phyloP scores from a whole-genome alignment of 768 basidiomycete genomes.

The Termitomyces eurrhizus region DNA sequence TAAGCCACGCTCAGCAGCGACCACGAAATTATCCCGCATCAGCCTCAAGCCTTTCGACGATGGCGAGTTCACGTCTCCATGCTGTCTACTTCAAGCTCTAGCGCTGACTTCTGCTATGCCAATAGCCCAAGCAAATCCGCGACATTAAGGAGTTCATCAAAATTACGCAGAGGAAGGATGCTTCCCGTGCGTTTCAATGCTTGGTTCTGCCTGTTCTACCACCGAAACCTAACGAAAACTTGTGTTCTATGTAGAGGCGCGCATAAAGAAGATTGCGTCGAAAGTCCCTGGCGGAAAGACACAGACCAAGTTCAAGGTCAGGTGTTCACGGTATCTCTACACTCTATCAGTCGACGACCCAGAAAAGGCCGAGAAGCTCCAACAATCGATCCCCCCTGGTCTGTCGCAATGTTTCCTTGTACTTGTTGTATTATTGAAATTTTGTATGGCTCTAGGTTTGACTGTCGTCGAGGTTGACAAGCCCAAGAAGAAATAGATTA shows the following conservation, averaged over 20 bases:
- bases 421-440: not conserved
- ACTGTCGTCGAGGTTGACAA: slow-evolving; percentile 88
- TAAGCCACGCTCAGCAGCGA: slow-evolving; percentile 26
- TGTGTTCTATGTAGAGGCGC: slow-evolving; percentile 61
- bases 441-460: slow-evolving; percentile 54
- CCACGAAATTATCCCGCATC: slow-evolving; percentile 19
- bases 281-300: slow-evolving; percentile 66
- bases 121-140: slow-evolving; percentile 92
- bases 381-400: slow-evolving; percentile 95
- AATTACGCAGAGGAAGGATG: slow-evolving; percentile 96
- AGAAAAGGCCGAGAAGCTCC: slow-evolving; percentile 98
- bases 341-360: slow-evolving; percentile 94
- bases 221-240: slow-evolving; percentile 5
- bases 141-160: slow-evolving; percentile 99
- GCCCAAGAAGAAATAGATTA: slow-evolving; percentile 62
- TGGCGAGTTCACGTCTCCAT: slow-evolving; percentile 28
- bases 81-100: slow-evolving; percentile 1
- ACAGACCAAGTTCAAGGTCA: slow-evolving; percentile 97
- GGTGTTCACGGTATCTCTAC: slow-evolving; percentile 96
- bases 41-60: slow-evolving; percentile 37
- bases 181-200: slow-evolving; percentile 65
- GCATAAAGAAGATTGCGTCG: slow-evolving; percentile 92
- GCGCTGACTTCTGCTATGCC: slow-evolving; percentile 2
- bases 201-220: not conserved
- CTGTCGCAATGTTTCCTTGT: slow-evolving; percentile 36